Percentiles rank a stretch among this genome's conserved stretches.
phyloP scores from a whole-genome alignment of 2,329 filamentous ascomycete genomes.

The Fusarium devonianum region DNA sequence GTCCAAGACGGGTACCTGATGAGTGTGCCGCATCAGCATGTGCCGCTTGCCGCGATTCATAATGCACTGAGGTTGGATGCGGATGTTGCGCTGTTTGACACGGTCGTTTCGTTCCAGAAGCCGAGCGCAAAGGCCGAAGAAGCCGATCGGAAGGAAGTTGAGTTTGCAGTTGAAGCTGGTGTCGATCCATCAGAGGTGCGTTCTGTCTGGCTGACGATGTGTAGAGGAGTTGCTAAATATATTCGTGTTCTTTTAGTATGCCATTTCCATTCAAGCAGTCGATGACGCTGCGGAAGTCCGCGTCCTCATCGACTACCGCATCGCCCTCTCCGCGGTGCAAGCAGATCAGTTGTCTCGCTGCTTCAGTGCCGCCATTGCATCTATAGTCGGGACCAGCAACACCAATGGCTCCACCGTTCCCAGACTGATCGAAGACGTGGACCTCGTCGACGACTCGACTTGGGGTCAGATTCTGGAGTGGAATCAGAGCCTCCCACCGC shows the following conservation, averaged over 20 bases:
- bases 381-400: neutral
- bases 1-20: constrained; percentile 5
- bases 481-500: constrained; percentile 7
- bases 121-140: neutral
- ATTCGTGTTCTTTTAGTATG: neutral
- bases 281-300: constrained; percentile 2
- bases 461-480: constrained; percentile 7
- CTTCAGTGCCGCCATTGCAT: constrained; percentile 12
- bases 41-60: constrained; percentile 6
- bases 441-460: constrained; percentile 4
- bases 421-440: neutral
- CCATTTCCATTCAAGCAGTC: constrained; percentile 10
- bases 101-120: constrained; percentile 12
- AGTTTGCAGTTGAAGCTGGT: constrained; percentile 7
- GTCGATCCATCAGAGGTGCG: constrained; percentile 14
- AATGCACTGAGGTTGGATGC: constrained; percentile 3
- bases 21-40: constrained; percentile 6
- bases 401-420: neutral
- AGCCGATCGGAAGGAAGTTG: neutral
- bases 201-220: neutral
- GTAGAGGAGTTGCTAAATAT: neutral
- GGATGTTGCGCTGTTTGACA: constrained; percentile 7
- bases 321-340: neutral
- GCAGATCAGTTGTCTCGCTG: constrained; percentile 6
- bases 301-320: constrained; percentile 12